phyloP scores from a whole-genome alignment of 257 asterid genomes.

The Plantago elongata region DNA sequence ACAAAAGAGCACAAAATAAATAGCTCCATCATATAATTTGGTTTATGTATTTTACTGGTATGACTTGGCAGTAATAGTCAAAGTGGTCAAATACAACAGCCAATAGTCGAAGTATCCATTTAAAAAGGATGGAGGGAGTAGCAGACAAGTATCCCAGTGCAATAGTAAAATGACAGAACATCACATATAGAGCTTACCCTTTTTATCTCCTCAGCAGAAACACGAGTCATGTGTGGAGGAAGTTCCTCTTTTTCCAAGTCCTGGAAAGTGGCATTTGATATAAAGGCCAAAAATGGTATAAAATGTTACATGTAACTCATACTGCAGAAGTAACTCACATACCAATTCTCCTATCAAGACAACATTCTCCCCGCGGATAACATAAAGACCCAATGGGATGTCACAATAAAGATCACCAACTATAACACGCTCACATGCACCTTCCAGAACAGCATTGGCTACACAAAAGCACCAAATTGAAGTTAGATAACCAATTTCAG shows the following conservation, averaged over 20 bases:
- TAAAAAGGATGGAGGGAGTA: background rate
- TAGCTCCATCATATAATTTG: too few relatives aligned
- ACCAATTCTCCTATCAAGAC: constrained; percentile 99
- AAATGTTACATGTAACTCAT: background rate
- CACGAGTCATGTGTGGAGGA: constrained; percentile 76
- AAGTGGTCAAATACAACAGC: too few relatives aligned
- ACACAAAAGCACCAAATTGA: constrained; percentile 18
- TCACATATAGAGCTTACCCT: constrained; percentile 43
- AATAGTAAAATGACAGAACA: background rate
- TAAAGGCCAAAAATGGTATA: constrained; percentile 1
- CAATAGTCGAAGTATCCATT: too few relatives aligned
- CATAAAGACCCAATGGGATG: constrained; percentile 82
- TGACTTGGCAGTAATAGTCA: too few relatives aligned
- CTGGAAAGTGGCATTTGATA: constrained; percentile 34
- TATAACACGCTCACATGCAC: constrained; percentile 88
- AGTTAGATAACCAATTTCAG: constrained; percentile 17
- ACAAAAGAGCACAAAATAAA: too few relatives aligned
- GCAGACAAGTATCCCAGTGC: background rate
- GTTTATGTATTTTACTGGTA: too few relatives aligned
- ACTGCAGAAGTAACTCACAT: constrained; percentile 22
- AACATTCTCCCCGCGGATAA: constrained; percentile 95
- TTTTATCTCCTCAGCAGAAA: constrained; percentile 69
- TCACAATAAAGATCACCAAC: constrained; percentile 92
- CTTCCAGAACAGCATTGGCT: constrained; percentile 99
- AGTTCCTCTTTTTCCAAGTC: constrained; percentile 83